Evolutionary conservation across 306 rosid species (phyloP), one percentile per base, ranked within the genome.

Genomic region (Trifolium pratense): DNA sequence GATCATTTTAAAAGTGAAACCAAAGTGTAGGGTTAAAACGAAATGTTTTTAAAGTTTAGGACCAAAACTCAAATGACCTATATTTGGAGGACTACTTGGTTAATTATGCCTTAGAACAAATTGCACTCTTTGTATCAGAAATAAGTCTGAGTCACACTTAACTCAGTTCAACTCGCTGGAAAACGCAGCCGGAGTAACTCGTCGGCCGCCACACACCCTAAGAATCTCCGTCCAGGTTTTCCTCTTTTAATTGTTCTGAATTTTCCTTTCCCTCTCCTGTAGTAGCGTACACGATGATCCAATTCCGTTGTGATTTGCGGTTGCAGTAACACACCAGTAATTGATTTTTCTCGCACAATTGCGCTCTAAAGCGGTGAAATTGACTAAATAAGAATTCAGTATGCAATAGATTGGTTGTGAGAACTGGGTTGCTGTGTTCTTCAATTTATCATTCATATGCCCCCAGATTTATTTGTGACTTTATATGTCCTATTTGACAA

Each of bases 341-440:
- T n/a, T n/a, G n/a, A n/a, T n/a, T n/a, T n/a, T n/a, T n/a, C n/a
- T 21, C 1, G 2, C n/a, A 21, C 32, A 9, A 51, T 7, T 5
- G 23, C 57, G 5, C 5, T 20, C 23, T 51, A 17, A 51, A 17
- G 5, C 57, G 8, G n/a, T 21, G n/a, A 9, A 0, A 3, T 10
- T 11, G n/a, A 17, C 2, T 1, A 52, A 3, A 17, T 52, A 52
- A 14, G 26, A 52, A 52, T 52, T 52, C 12, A 0, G 13, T 18
- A 18, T 52, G 62, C 34, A 56, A 56, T 23, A 21, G 62, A n/a
- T 70, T 70, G 65, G 18, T 59, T 15, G 18, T 6, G 40, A 29
- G 5, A 59, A 36, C 13, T 70, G 2, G 66, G 37, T 70, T 29
- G 3, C 39, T 4, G 17, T 36, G 17, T 25, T 53, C 21, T 57